These are phyloP conservation scores for Exophiala bonariae DNA, from an alignment of 2,329 filamentous ascomycete genomes.

Conservation along the genomic window DNA sequence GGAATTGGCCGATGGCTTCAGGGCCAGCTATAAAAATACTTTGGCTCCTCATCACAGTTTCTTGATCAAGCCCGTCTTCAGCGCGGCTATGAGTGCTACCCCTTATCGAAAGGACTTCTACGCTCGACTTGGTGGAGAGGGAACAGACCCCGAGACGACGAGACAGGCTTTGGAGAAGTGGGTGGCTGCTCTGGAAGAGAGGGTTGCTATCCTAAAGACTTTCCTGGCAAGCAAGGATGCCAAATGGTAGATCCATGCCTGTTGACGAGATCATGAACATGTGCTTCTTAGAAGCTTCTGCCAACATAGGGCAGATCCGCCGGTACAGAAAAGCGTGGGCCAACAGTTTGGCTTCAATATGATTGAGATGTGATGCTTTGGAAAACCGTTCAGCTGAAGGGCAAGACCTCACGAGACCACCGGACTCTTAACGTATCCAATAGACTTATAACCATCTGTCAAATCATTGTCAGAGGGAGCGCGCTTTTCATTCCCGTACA, in stretches of 20 bases:
- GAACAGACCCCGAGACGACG: constrained; percentile 53
- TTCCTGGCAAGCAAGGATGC: constrained; percentile 59
- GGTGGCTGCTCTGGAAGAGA: constrained; percentile 74
- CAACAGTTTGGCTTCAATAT: too few species aligned
- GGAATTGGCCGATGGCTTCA: constrained; percentile 79
- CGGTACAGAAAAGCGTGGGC: too few species aligned
- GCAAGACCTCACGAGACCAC: too few species aligned
- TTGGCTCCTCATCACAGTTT: constrained; percentile 92
- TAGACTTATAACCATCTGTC: too few species aligned
- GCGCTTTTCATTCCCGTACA: too few species aligned
- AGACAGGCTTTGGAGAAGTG: constrained; percentile 66
- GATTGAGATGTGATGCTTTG: too few species aligned
- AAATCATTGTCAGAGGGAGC: too few species aligned
- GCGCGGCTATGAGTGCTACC: constrained; percentile 85
- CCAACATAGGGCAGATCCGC: too few species aligned
- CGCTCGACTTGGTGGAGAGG: constrained; percentile 66
- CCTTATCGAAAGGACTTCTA: constrained; percentile 96
- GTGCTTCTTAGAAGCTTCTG: background rate
- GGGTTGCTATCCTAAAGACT: constrained; percentile 71
- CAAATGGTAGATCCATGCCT: constrained; percentile 38
- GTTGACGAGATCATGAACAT: constrained; percentile 2
- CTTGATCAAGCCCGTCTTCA: constrained; percentile 88
- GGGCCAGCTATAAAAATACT: constrained; percentile 76
- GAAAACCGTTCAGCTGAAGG: too few species aligned
- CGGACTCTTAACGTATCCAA: too few species aligned